These are phyloP conservation scores for Podospora sp. DNA, from an alignment of 495 filamentous ascomycete species.

Conservation along the genomic window DNA sequence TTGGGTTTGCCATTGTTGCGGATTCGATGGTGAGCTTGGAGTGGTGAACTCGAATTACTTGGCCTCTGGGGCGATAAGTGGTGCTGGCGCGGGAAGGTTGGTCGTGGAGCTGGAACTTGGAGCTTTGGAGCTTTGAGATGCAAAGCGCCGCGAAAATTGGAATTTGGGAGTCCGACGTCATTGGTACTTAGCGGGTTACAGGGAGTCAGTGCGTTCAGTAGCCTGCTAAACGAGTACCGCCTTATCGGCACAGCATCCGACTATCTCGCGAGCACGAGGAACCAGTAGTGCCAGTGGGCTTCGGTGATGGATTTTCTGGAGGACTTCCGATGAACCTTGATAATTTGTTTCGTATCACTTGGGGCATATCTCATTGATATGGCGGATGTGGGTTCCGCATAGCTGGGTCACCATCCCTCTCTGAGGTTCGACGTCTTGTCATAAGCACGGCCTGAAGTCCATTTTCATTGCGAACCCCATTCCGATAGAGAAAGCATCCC, in stretches of 20 bases:
- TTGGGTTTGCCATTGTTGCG: slow-evolving; percentile 19
- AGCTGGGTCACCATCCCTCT: slow-evolving; percentile 15
- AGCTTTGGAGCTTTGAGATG: neutral
- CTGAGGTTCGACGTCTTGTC: slow-evolving; percentile 11
- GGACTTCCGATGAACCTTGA: neutral
- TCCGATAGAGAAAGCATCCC: slow-evolving; percentile 50
- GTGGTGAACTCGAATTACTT: slow-evolving; percentile 3
- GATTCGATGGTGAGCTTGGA: neutral
- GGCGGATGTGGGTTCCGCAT: neutral
- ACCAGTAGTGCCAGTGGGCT: neutral
- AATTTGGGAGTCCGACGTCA: slow-evolving; percentile 11
- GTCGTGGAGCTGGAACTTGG: neutral
- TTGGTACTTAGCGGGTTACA: slow-evolving; percentile 2
- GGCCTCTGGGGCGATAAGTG: neutral
- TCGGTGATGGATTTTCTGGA: neutral
- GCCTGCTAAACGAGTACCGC: neutral
- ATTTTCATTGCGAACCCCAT: slow-evolving; percentile 44
- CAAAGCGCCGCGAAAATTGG: neutral
- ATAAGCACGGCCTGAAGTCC: slow-evolving; percentile 39
- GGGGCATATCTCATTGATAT: neutral
- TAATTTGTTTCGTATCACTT: neutral
- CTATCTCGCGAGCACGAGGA: neutral
- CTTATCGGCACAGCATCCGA: neutral
- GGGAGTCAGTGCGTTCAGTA: neutral
- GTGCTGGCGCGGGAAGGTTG: no score